phyloP scores from a whole-genome alignment of 2,329 filamentous ascomycete genomes.

The Fusarium sp. region DNA sequence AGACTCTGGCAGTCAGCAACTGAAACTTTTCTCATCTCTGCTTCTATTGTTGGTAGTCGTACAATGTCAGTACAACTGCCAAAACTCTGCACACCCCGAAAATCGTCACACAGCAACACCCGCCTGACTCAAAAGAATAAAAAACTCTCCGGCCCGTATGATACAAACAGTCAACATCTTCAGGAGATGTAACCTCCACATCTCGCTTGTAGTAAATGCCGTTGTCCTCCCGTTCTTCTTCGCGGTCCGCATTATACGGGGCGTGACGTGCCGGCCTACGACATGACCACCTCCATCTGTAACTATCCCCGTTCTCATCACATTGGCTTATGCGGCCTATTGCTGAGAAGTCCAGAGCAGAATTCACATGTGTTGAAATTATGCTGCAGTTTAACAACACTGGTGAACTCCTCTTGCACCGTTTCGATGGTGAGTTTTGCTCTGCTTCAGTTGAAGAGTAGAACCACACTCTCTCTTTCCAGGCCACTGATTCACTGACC shows the following conservation, averaged over 20 bases:
- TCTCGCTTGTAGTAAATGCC: conserved; percentile 27
- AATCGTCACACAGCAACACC: conserved; percentile 21
- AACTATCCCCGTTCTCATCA: neutral
- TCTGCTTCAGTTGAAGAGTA: neutral
- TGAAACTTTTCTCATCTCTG: neutral
- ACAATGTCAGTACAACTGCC: conserved; percentile 1
- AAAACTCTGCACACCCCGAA: conserved; percentile 29
- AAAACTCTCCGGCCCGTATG: conserved; percentile 21
- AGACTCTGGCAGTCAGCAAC: neutral
- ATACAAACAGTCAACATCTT: neutral
- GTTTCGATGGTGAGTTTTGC: neutral
- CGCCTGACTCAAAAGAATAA: conserved; percentile 10
- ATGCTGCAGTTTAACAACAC: too few species aligned
- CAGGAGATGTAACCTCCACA: neutral
- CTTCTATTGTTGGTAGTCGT: neutral
- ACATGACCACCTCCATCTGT: conserved; percentile 11
- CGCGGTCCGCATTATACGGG: conserved; percentile 11
- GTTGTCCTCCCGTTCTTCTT: conserved; percentile 20
- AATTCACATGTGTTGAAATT: too few species aligned
- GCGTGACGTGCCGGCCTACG: conserved; percentile 13
- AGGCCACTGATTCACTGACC: neutral
- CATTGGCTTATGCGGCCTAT: neutral
- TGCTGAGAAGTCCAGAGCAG: neutral
- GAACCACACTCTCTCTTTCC: neutral
- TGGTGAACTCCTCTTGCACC: neutral